Evolutionary conservation across 176 grass and related monocot species (phyloP).

Genomic region (Pharus latifolius): DNA sequence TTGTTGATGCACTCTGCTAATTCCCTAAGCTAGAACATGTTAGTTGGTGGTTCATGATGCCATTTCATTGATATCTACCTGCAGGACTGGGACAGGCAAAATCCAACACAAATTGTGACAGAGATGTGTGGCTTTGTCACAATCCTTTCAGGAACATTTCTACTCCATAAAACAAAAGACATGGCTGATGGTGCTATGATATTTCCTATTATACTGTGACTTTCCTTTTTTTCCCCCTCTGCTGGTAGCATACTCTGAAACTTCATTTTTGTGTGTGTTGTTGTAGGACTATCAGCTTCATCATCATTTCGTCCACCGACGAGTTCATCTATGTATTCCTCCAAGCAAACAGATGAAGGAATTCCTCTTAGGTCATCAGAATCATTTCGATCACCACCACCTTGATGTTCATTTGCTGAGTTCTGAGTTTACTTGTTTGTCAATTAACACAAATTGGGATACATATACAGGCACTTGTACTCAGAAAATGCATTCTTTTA

Average conservation of each 20-base stretch:
- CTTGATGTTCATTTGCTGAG: neutral
- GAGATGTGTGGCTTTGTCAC: conserved; percentile 77
- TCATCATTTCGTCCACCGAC: conserved; percentile 24
- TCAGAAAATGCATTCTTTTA: neutral
- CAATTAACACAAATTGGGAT: neutral
- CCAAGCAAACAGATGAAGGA: conserved; percentile 47
- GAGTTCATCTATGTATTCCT: conserved; percentile 18
- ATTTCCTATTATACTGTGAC: neutral
- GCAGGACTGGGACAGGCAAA: conserved; percentile 73
- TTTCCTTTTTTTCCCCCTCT: neutral
- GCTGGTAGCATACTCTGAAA: neutral
- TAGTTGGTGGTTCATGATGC: neutral
- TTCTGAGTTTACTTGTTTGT: neutral
- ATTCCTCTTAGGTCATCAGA: conserved; percentile 53
- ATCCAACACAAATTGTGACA: conserved; percentile 74
- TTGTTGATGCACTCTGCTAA: neutral
- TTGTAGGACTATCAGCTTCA: conserved; percentile 20
- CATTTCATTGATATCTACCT: neutral
- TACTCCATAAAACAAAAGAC: conserved; percentile 77
- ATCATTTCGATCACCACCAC: conserved; percentile 31
- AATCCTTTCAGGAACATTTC: conserved; percentile 73
- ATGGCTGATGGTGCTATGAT: conserved; percentile 44
- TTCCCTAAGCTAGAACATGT: neutral
- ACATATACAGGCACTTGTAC: neutral
- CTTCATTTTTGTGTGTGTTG: neutral